These are phyloP conservation scores for Aspergillus leporis DNA, from an alignment of 495 filamentous ascomycete species.

Conservation along the genomic window DNA sequence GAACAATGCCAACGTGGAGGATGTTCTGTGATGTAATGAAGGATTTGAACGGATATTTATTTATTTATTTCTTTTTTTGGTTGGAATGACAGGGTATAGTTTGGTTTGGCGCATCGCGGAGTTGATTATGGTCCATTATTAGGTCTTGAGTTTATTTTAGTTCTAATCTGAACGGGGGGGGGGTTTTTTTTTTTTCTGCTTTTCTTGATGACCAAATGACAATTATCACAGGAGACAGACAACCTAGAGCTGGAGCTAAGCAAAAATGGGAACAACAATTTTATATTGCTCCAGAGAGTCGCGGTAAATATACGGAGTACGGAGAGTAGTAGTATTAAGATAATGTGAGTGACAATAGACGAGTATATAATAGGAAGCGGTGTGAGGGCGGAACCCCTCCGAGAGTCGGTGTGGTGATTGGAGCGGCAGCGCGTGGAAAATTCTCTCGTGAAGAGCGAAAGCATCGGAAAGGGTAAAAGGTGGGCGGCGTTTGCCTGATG, in stretches of 20 bases:
- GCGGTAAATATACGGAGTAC: too few relatives aligned
- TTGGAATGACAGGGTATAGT: neutral
- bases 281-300: neutral
- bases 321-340: neutral
- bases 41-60: neutral
- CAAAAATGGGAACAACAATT: neutral
- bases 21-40: slow-evolving; percentile 52
- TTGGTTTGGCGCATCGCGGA: neutral
- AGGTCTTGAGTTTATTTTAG: neutral
- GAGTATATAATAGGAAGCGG: slow-evolving; percentile 15
- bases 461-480: slow-evolving; percentile 3
- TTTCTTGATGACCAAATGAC: neutral
- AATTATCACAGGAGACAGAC: neutral
- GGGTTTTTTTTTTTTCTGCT: neutral
- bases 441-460: slow-evolving; percentile 15
- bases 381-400: slow-evolving; percentile 18
- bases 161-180: neutral
- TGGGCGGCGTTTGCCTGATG: slow-evolving; percentile 5
- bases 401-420: slow-evolving; percentile 27
- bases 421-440: slow-evolving; percentile 28
- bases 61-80: too few relatives aligned
- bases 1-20: slow-evolving; percentile 56
- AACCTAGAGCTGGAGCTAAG: neutral
- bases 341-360: neutral
- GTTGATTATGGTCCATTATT: too few relatives aligned